A percentile compares a stretch with the other conserved stretches of the same genome.
Conservation (phyloP, 371 early-diverging fungal genomes). For the Rhizomucor pusillus region DNA sequence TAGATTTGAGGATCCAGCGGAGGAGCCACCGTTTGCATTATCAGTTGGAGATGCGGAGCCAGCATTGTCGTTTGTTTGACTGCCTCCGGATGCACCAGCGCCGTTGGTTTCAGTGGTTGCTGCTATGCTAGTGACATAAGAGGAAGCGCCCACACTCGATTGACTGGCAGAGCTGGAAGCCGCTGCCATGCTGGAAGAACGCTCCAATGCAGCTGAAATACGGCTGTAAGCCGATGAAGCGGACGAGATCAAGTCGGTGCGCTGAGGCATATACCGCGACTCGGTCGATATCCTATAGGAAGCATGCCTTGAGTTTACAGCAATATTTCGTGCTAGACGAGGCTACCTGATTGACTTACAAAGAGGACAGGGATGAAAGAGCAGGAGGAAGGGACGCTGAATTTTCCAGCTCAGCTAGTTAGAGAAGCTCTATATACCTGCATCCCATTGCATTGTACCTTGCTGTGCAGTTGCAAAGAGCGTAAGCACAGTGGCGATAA, state of each 20-base stretch:
- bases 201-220: conserved; percentile 17
- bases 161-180: not conserved
- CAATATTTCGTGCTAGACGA: too few relatives aligned
- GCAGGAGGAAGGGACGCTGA: conserved; percentile 9
- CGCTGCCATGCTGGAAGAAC: not conserved
- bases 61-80: conserved; percentile 2
- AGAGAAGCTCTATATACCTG: not conserved
- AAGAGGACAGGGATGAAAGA: not conserved
- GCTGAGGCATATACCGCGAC: not conserved
- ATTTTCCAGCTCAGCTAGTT: not conserved
- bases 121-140: not conserved
- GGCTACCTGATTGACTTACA: not conserved
- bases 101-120: not conserved
- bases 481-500: conserved; percentile 14
- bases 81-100: conserved; percentile 3
- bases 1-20: conserved; percentile 4
- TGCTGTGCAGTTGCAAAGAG: conserved; percentile 10
- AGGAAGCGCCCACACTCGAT: conserved; percentile 1
- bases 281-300: not conserved
- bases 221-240: conserved; percentile 24
- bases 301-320: conserved; percentile 11
- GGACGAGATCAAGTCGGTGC: conserved; percentile 8
- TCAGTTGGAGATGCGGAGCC: conserved; percentile 5
- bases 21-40: not conserved
- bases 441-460: conserved; percentile 1